Evolutionary conservation across 2,329 filamentous ascomycete species (phyloP).

Genomic region (Xylaria sp.): DNA sequence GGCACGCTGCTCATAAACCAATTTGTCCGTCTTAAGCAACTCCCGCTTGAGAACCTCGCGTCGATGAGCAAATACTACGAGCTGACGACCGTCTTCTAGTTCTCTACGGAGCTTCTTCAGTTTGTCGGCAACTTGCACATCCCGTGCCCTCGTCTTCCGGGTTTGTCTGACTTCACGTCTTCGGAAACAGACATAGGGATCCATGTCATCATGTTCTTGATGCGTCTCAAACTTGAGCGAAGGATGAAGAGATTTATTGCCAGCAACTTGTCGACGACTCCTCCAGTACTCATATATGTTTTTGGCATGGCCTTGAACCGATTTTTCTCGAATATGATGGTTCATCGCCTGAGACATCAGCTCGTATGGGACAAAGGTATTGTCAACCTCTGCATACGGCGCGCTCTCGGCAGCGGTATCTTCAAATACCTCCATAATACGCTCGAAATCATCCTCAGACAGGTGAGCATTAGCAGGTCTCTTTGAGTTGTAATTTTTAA

Average conservation of each 20-base stretch:
- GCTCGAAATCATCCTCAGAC: slow-evolving; percentile 91
- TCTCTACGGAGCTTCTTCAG: slow-evolving; percentile 90
- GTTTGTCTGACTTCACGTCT: slow-evolving; percentile 93
- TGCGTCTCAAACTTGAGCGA: slow-evolving; percentile 93
- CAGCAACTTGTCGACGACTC: slow-evolving; percentile 69
- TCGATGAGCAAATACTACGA: slow-evolving; percentile 80
- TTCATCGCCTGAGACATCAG: slow-evolving; percentile 76
- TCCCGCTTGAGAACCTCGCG: slow-evolving; percentile 85
- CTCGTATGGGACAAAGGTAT: slow-evolving; percentile 81
- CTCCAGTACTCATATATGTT: slow-evolving; percentile 93
- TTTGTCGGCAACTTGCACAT: slow-evolving; percentile 94
- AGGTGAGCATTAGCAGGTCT: slow-evolving; percentile 71
- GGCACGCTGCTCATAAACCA: slow-evolving; percentile 83
- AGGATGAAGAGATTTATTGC: slow-evolving; percentile 79
- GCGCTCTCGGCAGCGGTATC: slow-evolving; percentile 84
- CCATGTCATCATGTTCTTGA: slow-evolving; percentile 91
- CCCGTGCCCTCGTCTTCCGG: slow-evolving; percentile 91
- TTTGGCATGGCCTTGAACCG: slow-evolving; percentile 70
- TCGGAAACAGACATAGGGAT: slow-evolving; percentile 98
- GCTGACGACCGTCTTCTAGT: slow-evolving; percentile 85
- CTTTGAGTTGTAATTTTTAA: slow-evolving; percentile 85
- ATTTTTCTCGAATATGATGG: slow-evolving; percentile 59
- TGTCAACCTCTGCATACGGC: slow-evolving; percentile 90
- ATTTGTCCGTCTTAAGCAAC: slow-evolving; percentile 76
- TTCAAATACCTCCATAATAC: slow-evolving; percentile 94